Evolutionary conservation across 805 yeast species (phyloP), one percentile per base, ranked within the genome.

Genomic region (Candida jianshihensis): DNA sequence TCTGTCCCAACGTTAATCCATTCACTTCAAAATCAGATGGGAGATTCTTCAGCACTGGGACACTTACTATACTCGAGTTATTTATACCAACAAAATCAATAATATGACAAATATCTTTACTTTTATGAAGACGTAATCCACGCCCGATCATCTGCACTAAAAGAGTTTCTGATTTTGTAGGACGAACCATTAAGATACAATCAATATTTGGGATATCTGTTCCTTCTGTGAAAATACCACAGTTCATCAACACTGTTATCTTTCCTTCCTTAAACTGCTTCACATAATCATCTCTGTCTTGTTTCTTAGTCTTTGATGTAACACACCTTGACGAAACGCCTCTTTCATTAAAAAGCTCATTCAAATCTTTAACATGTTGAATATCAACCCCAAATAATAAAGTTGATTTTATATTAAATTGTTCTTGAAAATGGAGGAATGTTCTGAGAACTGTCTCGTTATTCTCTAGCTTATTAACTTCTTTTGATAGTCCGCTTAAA

Each of bases 131-230:
- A 26, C 97, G 61, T 28, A 89, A 60, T 0, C 97, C 97, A 38
- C 97, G 66, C 1, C 97, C 97, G 15, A 89, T 70, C 96, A 89
- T 89, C 53, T 89, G 97, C 14, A 78, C 68, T 26, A 86, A 59
- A 30, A 89, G 59, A 0, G 82, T 75, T 22, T 76, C 61, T 1
- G 96, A 88, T 39, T 69, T 70, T 0, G 96, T 84, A 2, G 96
- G 96, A 24, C 96, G 62, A 4, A 85, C 83, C 22, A 89, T 57
- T 20, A 89, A 64, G 11, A 89, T 63, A 21, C 87, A 78, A 51
- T 89, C 97, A 38, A 88, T 81, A 42, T 78, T 78, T 3, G 97
- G 97, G 15, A 90, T 78, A 60, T 89, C 97, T 0, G 97, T 87
- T 0, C 97, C 97, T 56, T 89, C 97, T 0, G 96, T 89, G 48